Evolutionary conservation across 2,329 filamentous ascomycete species (phyloP), one percentile per base, ranked within the genome.

Genomic region (Colletotrichum acutatum): DNA sequence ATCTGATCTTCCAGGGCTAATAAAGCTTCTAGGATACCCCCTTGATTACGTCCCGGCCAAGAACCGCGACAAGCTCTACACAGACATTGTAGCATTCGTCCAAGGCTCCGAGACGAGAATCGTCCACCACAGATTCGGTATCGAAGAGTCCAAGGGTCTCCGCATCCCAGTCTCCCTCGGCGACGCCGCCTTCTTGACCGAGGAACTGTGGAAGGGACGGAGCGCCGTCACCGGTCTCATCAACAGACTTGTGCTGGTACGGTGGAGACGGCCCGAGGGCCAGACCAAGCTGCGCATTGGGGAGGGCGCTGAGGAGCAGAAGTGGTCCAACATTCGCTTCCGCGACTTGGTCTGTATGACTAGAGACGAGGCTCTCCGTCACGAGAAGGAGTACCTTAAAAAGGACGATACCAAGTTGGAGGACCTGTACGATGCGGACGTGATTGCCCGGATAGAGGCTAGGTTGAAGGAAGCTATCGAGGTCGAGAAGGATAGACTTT

Each of bases 61-160:
- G 82, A 91, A 91, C 11, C 88, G 96, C 19, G 95, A 97, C 60
- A 98, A 97, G 84, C 92, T 98, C 88, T 98, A 98, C 82, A 95
- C 98, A 71, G 91, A 92, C 49, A 93, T 98, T 37, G 84, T 97
- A 3, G 91, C 91, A 0, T 88, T 89, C 24, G 83, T 98, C 2
- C 95, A 98, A 80, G 91, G 91, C 32, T 87, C 90, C 16, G 94
- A 98, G 80, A 72, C 71, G 22, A 58, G 95, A 97, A 81, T 97
- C 1, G 91, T 92, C 0, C 88, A 72, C 42, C 71, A 72, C 49
- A 63, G 54, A n/a, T 57, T 65, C 34, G 71, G 71, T 4, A 64
- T 67, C 37, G 71, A 72, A 28, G 74, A 72, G 26, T 85, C 89
- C 0, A 83, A 93, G 12, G 96, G 97, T 0, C 84, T 99, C 61